These are phyloP conservation scores for Penicillium olsonii DNA, from an alignment of 2,329 filamentous ascomycete genomes.

Conservation along the genomic window DNA sequence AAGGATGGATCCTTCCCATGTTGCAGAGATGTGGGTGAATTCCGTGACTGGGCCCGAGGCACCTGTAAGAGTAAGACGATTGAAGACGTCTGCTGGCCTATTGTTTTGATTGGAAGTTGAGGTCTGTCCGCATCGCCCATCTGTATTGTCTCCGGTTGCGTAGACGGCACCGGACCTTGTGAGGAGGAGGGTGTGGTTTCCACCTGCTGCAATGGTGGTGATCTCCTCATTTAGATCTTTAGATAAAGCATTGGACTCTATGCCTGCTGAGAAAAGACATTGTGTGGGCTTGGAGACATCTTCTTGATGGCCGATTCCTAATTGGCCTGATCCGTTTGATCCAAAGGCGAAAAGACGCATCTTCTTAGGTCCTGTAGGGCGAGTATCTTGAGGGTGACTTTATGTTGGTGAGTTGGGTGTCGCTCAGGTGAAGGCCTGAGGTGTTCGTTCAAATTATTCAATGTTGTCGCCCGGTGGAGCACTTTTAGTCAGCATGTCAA, in stretches of 20 bases:
- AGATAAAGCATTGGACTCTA: background rate
- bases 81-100: background rate
- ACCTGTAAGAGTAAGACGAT: background rate
- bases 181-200: slow-evolving; percentile 82
- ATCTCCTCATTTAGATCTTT: slow-evolving; percentile 14
- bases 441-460: no score
- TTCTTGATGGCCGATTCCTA: slow-evolving; percentile 70
- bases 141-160: slow-evolving; percentile 63
- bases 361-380: background rate
- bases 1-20: slow-evolving; percentile 74
- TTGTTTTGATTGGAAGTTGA: background rate
- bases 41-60: slow-evolving; percentile 25
- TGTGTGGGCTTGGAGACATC: slow-evolving; percentile 68
- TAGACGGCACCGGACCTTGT: slow-evolving; percentile 62
- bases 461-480: no score
- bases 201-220: slow-evolving; percentile 62
- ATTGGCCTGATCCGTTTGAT: slow-evolving; percentile 75
- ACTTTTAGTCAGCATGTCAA: no score
- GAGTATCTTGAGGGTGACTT: no score
- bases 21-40: slow-evolving; percentile 62
- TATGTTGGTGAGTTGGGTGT: no score
- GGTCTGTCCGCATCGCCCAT: slow-evolving; percentile 46
- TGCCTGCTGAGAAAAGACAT: slow-evolving; percentile 54
- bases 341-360: slow-evolving; percentile 66
- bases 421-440: no score